phyloP scores from a whole-genome alignment of 345 rosid genomes.

The Gossypium bickii region DNA sequence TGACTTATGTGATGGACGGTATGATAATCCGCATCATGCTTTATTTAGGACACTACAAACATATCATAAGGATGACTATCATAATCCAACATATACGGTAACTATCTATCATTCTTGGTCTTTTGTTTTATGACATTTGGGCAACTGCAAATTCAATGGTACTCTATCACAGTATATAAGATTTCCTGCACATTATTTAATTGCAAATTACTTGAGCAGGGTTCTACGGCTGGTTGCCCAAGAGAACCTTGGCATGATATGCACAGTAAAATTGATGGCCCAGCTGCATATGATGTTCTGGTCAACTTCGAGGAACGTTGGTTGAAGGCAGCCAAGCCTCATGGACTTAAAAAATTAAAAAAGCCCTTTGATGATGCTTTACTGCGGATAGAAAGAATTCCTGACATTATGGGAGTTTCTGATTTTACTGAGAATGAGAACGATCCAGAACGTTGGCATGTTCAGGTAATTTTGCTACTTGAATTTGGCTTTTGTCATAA shows the following conservation, averaged over 20 bases:
- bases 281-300: slow-evolving; percentile 93
- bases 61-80: slow-evolving; percentile 79
- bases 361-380: slow-evolving; percentile 76
- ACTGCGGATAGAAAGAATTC: slow-evolving; percentile 70
- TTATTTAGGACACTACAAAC: slow-evolving; percentile 67
- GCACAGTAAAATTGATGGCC: slow-evolving; percentile 89
- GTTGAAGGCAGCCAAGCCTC: slow-evolving; percentile 77
- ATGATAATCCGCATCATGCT: slow-evolving; percentile 82
- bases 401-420: slow-evolving; percentile 59
- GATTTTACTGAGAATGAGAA: slow-evolving; percentile 46
- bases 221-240: slow-evolving; percentile 63
- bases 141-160: not conserved
- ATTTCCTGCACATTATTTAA: slow-evolving; percentile 3
- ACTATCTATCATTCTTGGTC: not conserved
- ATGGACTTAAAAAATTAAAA: slow-evolving; percentile 67
- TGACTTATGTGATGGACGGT: slow-evolving; percentile 92
- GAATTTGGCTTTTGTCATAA: slow-evolving; percentile 11
- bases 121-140: slow-evolving; percentile 5
- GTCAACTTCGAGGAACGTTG: slow-evolving; percentile 95
- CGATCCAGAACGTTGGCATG: slow-evolving; percentile 84
- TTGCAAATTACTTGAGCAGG: slow-evolving; percentile 39
- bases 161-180: not conserved
- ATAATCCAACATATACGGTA: slow-evolving; percentile 89
- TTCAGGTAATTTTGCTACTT: slow-evolving; percentile 53
- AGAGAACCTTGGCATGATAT: slow-evolving; percentile 99